Evolutionary conservation across 2,329 filamentous ascomycete species (phyloP).

Genomic region (Akanthomyces muscarius): DNA sequence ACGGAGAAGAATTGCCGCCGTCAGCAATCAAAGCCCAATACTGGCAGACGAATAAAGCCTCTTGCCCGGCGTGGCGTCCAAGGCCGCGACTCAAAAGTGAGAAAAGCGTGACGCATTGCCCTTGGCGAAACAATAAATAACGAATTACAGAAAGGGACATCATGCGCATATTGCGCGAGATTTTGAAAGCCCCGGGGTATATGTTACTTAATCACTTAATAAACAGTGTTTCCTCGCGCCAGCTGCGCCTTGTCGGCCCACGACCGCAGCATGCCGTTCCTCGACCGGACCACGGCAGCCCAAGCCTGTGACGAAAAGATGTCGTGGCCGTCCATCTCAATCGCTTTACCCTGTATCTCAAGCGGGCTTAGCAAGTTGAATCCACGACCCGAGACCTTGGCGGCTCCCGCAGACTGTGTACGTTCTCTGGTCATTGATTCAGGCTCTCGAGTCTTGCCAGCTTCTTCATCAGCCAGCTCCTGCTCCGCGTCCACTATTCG

Average conservation of each 20-base stretch:
- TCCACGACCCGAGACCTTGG: neutral
- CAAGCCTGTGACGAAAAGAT: conserved; percentile 2
- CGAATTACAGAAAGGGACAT: neutral
- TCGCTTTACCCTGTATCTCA: neutral
- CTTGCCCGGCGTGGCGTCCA: no score
- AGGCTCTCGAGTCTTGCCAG: neutral
- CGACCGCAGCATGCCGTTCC: neutral
- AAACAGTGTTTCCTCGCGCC: neutral
- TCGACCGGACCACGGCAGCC: neutral
- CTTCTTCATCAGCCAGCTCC: conserved; percentile 25
- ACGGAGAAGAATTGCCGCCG: no score
- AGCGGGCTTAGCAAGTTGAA: neutral
- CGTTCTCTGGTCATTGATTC: neutral
- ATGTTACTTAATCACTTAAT: neutral
- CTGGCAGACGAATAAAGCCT: no score
- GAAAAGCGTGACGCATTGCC: no score
- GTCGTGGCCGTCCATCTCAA: conserved; percentile 5
- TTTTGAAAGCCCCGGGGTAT: neutral
- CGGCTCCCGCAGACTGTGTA: neutral
- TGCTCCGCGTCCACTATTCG: conserved; percentile 39
- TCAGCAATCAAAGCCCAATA: no score
- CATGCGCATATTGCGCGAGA: neutral
- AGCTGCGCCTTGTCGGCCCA: neutral
- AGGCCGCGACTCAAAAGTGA: no score
- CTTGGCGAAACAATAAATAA: no score